A percentile compares a stretch with the other conserved stretches of the same genome.
Evolutionary conservation across 805 yeast genomes (phyloP).

Genomic region (Ogataea henricii): DNA sequence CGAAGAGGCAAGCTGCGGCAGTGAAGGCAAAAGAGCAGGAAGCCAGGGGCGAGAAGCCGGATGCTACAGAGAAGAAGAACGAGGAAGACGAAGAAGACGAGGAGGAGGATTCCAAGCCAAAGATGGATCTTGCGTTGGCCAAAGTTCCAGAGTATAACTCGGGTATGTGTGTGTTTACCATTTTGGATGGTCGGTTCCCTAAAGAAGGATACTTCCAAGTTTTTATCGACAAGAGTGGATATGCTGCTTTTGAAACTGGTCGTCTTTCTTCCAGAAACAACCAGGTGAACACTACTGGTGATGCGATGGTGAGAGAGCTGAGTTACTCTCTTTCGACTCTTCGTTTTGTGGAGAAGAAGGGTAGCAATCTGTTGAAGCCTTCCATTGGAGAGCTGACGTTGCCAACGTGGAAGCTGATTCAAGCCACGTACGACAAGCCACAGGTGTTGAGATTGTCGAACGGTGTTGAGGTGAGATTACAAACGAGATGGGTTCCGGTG

Average conservation of each 20-base stretch:
- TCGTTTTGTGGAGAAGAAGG: conserved; percentile 58
- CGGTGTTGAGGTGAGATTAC: conserved; percentile 49
- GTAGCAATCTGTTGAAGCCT: conserved; percentile 56
- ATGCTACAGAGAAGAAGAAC: conserved; percentile 36
- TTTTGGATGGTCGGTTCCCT: conserved; percentile 59
- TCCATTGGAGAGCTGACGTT: conserved; percentile 62
- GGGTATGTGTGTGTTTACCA: conserved; percentile 75
- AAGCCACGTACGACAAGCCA: conserved; percentile 65
- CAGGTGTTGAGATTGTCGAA: conserved; percentile 50
- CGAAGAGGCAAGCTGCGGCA: conserved; percentile 34
- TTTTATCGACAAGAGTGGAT: conserved; percentile 74
- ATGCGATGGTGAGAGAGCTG: conserved; percentile 73
- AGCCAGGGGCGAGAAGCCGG: not conserved
- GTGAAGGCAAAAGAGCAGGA: conserved; percentile 14
- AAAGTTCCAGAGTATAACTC: conserved; percentile 60
- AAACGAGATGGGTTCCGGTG: conserved; percentile 79
- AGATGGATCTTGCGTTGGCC: conserved; percentile 55
- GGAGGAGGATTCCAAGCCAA: conserved; percentile 40
- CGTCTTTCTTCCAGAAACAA: conserved; percentile 46
- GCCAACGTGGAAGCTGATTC: conserved; percentile 66
- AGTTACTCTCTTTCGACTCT: conserved; percentile 66
- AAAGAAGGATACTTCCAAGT: conserved; percentile 69
- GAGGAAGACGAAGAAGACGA: conserved; percentile 40
- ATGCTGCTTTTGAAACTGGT: conserved; percentile 60
- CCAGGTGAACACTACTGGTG: conserved; percentile 56